A percentile compares a stretch with the other conserved stretches of the same genome.
phyloP scores from a whole-genome alignment of 1,284 basidiomycete species.

The Trichosporon sp. region DNA sequence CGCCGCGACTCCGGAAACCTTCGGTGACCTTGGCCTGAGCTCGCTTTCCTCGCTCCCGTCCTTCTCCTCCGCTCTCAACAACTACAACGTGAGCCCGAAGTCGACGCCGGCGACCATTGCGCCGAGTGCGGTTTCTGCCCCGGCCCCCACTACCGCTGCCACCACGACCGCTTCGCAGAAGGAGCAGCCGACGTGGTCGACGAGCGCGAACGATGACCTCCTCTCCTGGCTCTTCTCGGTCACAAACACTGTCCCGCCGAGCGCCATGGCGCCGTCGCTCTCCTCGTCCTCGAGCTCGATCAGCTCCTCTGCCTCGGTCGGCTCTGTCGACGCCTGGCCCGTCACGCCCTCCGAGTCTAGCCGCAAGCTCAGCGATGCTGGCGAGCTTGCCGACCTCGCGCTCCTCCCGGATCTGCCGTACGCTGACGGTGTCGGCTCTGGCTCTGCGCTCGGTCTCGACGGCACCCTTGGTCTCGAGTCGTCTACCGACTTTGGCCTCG shows the following conservation, averaged over 20 bases:
- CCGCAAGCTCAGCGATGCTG: neutral
- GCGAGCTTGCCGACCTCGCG: neutral
- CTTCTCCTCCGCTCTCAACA: neutral
- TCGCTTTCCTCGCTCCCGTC: neutral
- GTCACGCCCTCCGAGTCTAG: neutral
- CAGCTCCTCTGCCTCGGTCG: neutral
- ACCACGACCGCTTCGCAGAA: neutral
- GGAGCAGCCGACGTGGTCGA: neutral
- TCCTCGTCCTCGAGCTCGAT: neutral
- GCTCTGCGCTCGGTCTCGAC: neutral
- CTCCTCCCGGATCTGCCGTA: neutral
- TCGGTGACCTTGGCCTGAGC: slow-evolving; percentile 11
- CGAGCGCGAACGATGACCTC: slow-evolving; percentile 15
- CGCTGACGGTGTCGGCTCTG: neutral
- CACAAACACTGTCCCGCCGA: neutral
- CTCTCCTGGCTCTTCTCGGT: slow-evolving; percentile 20
- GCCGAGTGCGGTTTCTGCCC: neutral
- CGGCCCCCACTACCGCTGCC: neutral
- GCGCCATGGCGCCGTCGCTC: neutral
- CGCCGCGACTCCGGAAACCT: slow-evolving; percentile 17
- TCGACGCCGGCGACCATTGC: neutral
- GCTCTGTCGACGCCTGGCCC: neutral
- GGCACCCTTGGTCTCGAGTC: neutral
- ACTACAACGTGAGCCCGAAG: neutral
- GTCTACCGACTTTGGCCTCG: neutral